Evolutionary conservation across 2,329 filamentous ascomycete genomes (phyloP), one percentile per base, ranked within the genome.

Genomic region (Lecanosticta acicola): DNA sequence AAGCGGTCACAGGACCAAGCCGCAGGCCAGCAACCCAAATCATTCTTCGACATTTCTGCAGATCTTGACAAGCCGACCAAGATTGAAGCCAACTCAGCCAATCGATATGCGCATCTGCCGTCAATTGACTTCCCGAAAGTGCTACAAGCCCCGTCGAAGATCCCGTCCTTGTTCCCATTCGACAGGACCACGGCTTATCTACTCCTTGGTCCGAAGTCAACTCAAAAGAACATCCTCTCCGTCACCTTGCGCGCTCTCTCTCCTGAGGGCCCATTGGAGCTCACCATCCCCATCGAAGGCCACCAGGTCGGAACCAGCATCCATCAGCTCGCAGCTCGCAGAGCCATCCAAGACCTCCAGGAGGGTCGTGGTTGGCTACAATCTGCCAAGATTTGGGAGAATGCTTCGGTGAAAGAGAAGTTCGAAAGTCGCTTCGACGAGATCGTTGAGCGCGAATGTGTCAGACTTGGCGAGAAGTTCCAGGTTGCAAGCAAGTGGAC

Each of bases 401-500:
- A 35, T 5, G 35, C 32, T n/a, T 16, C 40, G 1, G 59, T 81
- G 14, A 73, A 72, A 32, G 65, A 77, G 3, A 65, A 69, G 39
- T 68, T 75, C 34, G 62, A 70, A 3, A 71, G 71, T 13, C 72
- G 71, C 3, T 82, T 83, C 59, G 64, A 73, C 10, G 75, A 80
- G 38, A 72, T 87, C 58, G 76, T 81, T 0, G 75, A 84, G 60
- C 73, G 75, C 1, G 84, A 88, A 59, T 82, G 76, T 7, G 80
- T 87, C 1, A 69, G 77, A 0, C 69, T 88, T 0, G 84, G 84
- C 0, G 72, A 81, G 10, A 70, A 74, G 46, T 86, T 79, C 57
- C 82, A 86, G 56, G 76, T 88, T 7, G 78, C 74, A 2, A 78
- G 82, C 1, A 84, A 82, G 59, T 85, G 80, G 76, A 85, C 80